These are phyloP conservation scores for Pestalotiopsis sp. DNA, from an alignment of 2,329 filamentous ascomycete species.

Conservation along the genomic window DNA sequence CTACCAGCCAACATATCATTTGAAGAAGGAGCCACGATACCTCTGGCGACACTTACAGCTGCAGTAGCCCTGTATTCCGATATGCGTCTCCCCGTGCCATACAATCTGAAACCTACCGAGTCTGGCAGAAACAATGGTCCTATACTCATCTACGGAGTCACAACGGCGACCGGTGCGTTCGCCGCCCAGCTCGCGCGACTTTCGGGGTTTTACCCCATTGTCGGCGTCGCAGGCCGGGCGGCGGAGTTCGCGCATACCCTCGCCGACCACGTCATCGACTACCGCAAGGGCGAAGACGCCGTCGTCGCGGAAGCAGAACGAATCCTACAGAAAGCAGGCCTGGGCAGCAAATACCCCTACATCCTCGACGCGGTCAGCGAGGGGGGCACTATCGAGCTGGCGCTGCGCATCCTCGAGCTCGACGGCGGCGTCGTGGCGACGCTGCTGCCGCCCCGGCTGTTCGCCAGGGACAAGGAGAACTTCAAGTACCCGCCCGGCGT, in stretches of 20 bases:
- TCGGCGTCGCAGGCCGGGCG: constrained; percentile 59
- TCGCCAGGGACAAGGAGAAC: constrained; percentile 28
- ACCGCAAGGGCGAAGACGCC: constrained; percentile 57
- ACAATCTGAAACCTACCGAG: not conserved
- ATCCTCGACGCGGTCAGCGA: constrained; percentile 62
- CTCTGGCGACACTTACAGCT: constrained; percentile 48
- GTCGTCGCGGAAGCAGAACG: constrained; percentile 38
- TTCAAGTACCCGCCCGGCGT: constrained; percentile 21
- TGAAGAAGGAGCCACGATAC: constrained; percentile 49
- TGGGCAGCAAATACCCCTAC: constrained; percentile 44
- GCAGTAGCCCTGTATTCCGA: constrained; percentile 58
- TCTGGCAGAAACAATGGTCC: constrained; percentile 21
- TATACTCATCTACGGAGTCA: constrained; percentile 55
- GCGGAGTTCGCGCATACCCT: constrained; percentile 51
- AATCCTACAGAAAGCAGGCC: constrained; percentile 44
- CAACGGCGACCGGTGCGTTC: constrained; percentile 60
- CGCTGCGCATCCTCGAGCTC: constrained; percentile 46
- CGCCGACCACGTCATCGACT: constrained; percentile 60
- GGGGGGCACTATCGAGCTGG: constrained; percentile 44
- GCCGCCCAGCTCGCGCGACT: constrained; percentile 56
- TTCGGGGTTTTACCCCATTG: constrained; percentile 62
- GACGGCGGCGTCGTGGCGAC: constrained; percentile 38
- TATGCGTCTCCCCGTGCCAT: constrained; percentile 44
- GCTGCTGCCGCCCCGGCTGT: constrained; percentile 35
- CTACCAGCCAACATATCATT: constrained; percentile 50